Percentiles rank a stretch among this genome's conserved stretches.
phyloP scores from a whole-genome alignment of 2,329 filamentous ascomycete species.

The Monosporascus sp. region DNA sequence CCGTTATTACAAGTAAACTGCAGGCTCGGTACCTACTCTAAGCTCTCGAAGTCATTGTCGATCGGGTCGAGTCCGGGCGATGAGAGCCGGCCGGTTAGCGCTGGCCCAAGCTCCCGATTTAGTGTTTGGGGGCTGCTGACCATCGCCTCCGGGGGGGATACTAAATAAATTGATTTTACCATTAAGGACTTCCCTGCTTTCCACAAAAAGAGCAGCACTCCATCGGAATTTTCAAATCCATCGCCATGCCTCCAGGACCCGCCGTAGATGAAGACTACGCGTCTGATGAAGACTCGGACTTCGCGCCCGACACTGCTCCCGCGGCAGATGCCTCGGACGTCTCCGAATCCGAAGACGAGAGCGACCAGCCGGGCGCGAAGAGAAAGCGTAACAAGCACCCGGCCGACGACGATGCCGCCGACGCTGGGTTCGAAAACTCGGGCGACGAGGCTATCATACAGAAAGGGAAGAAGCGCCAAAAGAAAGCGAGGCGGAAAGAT shows the following conservation, averaged over 20 bases:
- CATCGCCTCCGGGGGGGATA: too few species aligned
- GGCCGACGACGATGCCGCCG: conserved; percentile 18
- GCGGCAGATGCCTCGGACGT: conserved; percentile 41
- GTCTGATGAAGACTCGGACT: conserved; percentile 70
- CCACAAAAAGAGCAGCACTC: background rate
- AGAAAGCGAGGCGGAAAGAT: conserved; percentile 40
- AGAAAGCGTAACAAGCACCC: conserved; percentile 26
- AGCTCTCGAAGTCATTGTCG: background rate
- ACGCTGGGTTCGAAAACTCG: conserved; percentile 57
- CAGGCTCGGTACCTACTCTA: too few species aligned
- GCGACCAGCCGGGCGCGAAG: conserved; percentile 11
- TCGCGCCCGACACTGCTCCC: conserved; percentile 52
- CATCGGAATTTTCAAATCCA: background rate
- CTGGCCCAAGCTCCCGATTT: background rate
- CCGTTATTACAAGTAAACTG: background rate
- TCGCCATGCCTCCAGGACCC: conserved; percentile 38
- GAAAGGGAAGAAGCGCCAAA: conserved; percentile 50
- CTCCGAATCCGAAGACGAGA: conserved; percentile 44
- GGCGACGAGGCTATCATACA: conserved; percentile 68
- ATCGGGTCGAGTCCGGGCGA: background rate
- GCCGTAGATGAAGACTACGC: conserved; percentile 50
- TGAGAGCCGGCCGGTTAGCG: background rate
- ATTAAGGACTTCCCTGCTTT: background rate
- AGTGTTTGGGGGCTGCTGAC: background rate
- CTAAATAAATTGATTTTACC: background rate